These are phyloP conservation scores for Aureobasidium leucospermi DNA, from an alignment of 2,329 filamentous ascomycete species.

Conservation along the genomic window DNA sequence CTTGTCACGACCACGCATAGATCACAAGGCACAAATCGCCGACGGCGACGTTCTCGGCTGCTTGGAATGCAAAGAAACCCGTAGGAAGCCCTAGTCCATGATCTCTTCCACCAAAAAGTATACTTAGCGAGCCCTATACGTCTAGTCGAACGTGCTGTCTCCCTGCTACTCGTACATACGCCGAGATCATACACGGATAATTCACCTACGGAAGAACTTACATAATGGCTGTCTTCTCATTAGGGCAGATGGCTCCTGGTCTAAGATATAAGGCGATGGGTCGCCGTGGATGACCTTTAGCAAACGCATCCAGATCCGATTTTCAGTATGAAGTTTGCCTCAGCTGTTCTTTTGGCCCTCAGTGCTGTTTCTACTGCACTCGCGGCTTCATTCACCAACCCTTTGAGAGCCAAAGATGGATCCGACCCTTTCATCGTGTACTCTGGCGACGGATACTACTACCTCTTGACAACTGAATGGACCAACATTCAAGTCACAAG, in stretches of 20 bases:
- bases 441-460: conserved; percentile 46
- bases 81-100: neutral
- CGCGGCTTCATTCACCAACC: conserved; percentile 43
- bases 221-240: neutral
- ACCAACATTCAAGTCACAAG: conserved; percentile 48
- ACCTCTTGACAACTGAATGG: conserved; percentile 52
- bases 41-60: neutral
- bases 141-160: neutral
- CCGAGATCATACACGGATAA: neutral
- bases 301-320: neutral
- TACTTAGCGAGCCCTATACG: neutral
- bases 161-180: neutral
- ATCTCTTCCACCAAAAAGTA: neutral
- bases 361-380: conserved; percentile 17
- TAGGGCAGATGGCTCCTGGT: no score
- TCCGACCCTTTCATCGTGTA: conserved; percentile 49
- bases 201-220: neutral
- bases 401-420: conserved; percentile 43
- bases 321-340: conserved; percentile 11
- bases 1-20: neutral
- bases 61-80: neutral
- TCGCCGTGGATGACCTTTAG: neutral
- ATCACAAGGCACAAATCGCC: neutral
- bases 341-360: conserved; percentile 6
- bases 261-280: neutral